Percentiles rank a stretch among this genome's conserved stretches.
Conservation (phyloP, 1,284 basidiomycete species). For the Coniophora puteana region DNA sequence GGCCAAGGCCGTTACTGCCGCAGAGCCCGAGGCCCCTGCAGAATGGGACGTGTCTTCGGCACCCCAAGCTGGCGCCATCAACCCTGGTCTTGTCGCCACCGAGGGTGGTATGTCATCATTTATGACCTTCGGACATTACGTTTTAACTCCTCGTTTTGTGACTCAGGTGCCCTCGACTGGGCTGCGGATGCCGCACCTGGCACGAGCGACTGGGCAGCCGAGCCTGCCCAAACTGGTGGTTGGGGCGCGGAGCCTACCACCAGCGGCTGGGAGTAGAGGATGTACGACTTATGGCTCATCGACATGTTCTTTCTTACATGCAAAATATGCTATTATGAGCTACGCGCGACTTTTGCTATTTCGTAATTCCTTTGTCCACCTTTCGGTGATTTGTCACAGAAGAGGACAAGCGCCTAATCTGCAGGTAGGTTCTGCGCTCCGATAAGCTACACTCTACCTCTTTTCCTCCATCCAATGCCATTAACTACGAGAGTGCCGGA, state of each 20-base stretch:
- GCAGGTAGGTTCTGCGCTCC: too few species aligned
- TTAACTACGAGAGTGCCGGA: too few species aligned
- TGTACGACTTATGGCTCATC: slow-evolving; percentile 9
- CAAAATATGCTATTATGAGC: slow-evolving; percentile 13
- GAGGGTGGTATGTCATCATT: slow-evolving; percentile 55
- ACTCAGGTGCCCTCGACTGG: slow-evolving; percentile 84
- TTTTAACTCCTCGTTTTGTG: slow-evolving; percentile 12
- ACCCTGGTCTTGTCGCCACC: slow-evolving; percentile 69
- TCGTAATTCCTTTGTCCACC: too few species aligned
- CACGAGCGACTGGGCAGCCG: slow-evolving; percentile 82
- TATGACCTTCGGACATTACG: slow-evolving; percentile 2
- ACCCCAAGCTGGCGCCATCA: slow-evolving; percentile 65
- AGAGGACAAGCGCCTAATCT: too few species aligned
- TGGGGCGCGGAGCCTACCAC: slow-evolving; percentile 54
- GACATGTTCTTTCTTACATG: slow-evolving; percentile 10
- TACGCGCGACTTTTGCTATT: background rate
- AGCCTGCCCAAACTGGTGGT: slow-evolving; percentile 51
- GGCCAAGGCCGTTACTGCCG: slow-evolving; percentile 67
- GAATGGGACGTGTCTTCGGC: slow-evolving; percentile 83
- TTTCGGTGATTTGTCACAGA: too few species aligned
- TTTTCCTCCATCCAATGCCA: too few species aligned
- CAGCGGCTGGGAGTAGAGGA: slow-evolving; percentile 56
- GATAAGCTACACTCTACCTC: too few species aligned
- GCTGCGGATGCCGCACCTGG: slow-evolving; percentile 60
- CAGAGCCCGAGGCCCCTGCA: slow-evolving; percentile 48